phyloP scores from a whole-genome alignment of 441 rosid genomes.

The Bruguiera hainesii region DNA sequence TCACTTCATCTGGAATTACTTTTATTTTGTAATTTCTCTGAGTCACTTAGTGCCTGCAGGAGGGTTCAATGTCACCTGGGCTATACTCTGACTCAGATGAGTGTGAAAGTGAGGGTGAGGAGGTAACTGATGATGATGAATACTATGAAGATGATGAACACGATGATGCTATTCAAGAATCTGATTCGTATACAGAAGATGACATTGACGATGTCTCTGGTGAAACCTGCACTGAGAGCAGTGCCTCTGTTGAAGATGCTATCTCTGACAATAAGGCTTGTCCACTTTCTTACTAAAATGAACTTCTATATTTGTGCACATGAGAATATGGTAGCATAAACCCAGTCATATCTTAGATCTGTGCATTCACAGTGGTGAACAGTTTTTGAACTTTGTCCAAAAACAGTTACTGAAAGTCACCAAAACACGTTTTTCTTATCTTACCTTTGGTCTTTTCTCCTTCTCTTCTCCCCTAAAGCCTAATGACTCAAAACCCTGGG shows the following conservation, averaged over 20 bases:
- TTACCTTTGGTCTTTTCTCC: not conserved
- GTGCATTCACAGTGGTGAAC: not conserved
- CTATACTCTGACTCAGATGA: slow-evolving; percentile 80
- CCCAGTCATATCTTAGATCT: no score
- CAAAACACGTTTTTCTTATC: not conserved
- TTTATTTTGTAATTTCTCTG: slow-evolving; percentile 23
- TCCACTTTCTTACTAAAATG: slow-evolving; percentile 16
- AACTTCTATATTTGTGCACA: not conserved
- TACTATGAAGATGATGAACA: slow-evolving; percentile 65
- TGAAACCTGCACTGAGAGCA: slow-evolving; percentile 45
- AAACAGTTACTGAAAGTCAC: not conserved
- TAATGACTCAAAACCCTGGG: not conserved
- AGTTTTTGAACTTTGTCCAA: not conserved
- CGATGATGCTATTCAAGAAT: slow-evolving; percentile 41
- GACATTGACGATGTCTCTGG: slow-evolving; percentile 47
- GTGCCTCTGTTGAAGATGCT: slow-evolving; percentile 39
- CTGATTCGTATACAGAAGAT: slow-evolving; percentile 51
- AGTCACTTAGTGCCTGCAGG: slow-evolving; percentile 50
- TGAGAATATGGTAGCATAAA: not conserved
- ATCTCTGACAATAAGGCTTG: slow-evolving; percentile 43
- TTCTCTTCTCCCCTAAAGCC: not conserved
- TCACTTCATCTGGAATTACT: slow-evolving; percentile 13
- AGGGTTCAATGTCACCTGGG: slow-evolving; percentile 68
- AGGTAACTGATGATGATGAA: slow-evolving; percentile 79
- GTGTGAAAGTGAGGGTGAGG: slow-evolving; percentile 81